A percentile compares a stretch with the other conserved stretches of the same genome.
Evolutionary conservation across 192 early-diverging fungal species (phyloP).

Genomic region (Oehlia diaphana): DNA sequence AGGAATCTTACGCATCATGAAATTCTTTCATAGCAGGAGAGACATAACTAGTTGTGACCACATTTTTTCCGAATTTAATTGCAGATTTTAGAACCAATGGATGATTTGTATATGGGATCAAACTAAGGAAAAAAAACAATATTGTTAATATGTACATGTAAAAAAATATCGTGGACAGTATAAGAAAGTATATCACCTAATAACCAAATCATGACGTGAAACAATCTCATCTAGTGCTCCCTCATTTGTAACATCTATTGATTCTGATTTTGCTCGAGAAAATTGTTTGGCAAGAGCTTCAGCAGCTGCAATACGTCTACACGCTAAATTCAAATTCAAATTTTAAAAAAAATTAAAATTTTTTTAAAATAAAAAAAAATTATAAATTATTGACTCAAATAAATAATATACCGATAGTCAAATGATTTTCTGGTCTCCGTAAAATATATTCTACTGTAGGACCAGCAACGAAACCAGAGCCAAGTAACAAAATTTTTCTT

Average conservation of each 20-base stretch:
- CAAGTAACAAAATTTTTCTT: conserved; percentile 92
- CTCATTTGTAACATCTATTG: conserved; percentile 81
- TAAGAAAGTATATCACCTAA: conserved; percentile 56
- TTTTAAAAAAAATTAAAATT: neutral
- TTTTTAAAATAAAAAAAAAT: neutral
- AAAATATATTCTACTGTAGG: conserved; percentile 92
- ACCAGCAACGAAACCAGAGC: conserved; percentile 96
- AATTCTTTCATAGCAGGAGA: conserved; percentile 92
- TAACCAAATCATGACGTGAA: conserved; percentile 84
- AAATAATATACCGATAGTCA: conserved; percentile 74
- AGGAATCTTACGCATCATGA: conserved; percentile 69
- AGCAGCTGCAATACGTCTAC: conserved; percentile 74
- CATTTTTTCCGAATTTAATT: conserved; percentile 87
- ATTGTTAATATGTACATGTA: no score
- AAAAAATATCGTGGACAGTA: no score
- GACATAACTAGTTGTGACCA: conserved; percentile 97
- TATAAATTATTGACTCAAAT: conserved; percentile 1
- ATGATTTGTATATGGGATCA: conserved; percentile 91
- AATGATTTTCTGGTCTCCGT: conserved; percentile 81
- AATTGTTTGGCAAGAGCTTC: conserved; percentile 66
- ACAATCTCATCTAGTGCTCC: conserved; percentile 71
- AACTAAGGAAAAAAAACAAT: conserved; percentile 39
- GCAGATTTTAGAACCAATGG: conserved; percentile 88
- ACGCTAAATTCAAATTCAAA: conserved; percentile 50
- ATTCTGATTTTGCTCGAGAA: conserved; percentile 60